A percentile compares a stretch with the other conserved stretches of the same genome.
phyloP scores from a whole-genome alignment of 768 basidiomycete genomes.

The Mycena indigotica region DNA sequence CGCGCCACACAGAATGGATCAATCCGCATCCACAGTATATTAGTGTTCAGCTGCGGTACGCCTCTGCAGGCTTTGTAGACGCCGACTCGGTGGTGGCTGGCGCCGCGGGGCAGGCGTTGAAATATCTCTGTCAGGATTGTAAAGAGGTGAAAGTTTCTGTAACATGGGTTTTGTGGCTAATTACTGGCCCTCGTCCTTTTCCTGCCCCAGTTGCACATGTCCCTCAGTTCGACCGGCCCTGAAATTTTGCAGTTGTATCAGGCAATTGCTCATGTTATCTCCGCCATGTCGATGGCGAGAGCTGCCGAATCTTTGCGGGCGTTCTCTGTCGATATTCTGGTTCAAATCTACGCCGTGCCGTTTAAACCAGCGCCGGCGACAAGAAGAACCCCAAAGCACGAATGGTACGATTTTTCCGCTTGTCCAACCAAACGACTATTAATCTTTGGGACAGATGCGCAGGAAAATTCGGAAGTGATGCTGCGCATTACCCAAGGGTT shows the following conservation, averaged over 20 bases:
- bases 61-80: slow-evolving; percentile 89
- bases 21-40: slow-evolving; percentile 87
- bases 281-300: slow-evolving; percentile 87
- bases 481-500: slow-evolving; percentile 79
- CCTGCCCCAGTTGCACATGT: slow-evolving; percentile 87
- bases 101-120: slow-evolving; percentile 96
- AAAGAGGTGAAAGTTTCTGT: slow-evolving; percentile 58
- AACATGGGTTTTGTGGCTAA: not conserved
- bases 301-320: slow-evolving; percentile 85
- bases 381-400: slow-evolving; percentile 69
- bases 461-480: slow-evolving; percentile 95
- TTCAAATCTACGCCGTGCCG: slow-evolving; percentile 68
- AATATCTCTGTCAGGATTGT: slow-evolving; percentile 96
- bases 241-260: slow-evolving; percentile 89
- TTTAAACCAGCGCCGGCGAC: slow-evolving; percentile 55
- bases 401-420: too few relatives aligned
- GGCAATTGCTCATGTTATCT: slow-evolving; percentile 93
- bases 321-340: slow-evolving; percentile 84
- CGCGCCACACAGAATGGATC: slow-evolving; percentile 97
- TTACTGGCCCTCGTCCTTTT: slow-evolving; percentile 66
- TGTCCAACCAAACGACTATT: too few relatives aligned
- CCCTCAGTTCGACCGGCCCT: slow-evolving; percentile 75
- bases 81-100: slow-evolving; percentile 80
- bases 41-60: slow-evolving; percentile 81
- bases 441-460: slow-evolving; percentile 54